Base-by-base conservation (phyloP, 805 yeast genomes). In the Phaffomyces thermotolerans region DNA sequence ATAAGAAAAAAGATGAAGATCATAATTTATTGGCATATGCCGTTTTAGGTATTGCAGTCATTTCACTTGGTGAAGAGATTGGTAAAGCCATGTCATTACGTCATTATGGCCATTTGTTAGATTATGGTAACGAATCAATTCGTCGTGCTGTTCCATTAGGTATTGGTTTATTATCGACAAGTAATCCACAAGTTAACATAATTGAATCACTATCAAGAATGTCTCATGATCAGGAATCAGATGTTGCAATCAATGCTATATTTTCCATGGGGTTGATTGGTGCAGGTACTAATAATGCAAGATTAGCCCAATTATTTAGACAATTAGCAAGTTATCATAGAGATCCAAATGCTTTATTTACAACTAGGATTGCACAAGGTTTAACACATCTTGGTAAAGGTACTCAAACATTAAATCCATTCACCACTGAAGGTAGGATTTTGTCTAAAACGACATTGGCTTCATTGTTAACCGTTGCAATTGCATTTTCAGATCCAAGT, bases 231-330 rank as follows among this genome's bases (percentile, higher is more conserved):
- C 81, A 87, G 44, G 97, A 93, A 63, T 68, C 86, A 54, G 95
- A 87, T 59, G 96, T 93, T 43, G 96, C 98, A 7, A 82, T 83
- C 62, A 93, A 90, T 61, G 89, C 99, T 18, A 89, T 93, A 51
- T 91, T 87, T 58, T 81, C 96, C 36, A 90, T 93, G 98, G 99
- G 99, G 43, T 69, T 93, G 50, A 95, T 91, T 54, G 99, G 99
- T 62, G 93, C 98, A 18, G 99, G 99, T 67, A 93, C 99, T 25
- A 91, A 93, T 67, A 93, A 93, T 62, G 99, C 99, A 8, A 84
- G 99, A 69, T 73, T 93, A 51, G 98, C 98, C 4, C 99, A 93
- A 69, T 73, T 93, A 51, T 75, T 93, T 59, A 79, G 99, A 65
- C 98, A 93, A 66, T 75, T 93, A 55, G 98, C 99, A 1, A 80